Conservation (phyloP, 768 basidiomycete genomes). For the Tricholoma matsutake region DNA sequence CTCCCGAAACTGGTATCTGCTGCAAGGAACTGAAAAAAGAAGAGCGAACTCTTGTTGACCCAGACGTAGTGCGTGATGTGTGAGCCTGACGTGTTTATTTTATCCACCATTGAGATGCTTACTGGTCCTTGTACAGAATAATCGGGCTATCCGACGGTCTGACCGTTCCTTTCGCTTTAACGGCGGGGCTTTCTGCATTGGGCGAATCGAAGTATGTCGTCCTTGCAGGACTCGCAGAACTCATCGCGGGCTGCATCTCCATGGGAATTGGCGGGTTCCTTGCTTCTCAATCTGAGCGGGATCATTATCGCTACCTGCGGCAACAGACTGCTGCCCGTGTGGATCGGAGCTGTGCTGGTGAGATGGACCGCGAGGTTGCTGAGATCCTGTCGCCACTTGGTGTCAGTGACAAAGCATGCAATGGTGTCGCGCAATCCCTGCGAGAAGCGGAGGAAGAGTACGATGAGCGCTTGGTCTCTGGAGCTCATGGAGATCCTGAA, state of each 20-base stretch:
- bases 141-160: slow-evolving; percentile 90
- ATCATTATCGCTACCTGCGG: slow-evolving; percentile 84
- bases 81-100: slow-evolving; percentile 34
- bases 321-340: slow-evolving; percentile 78
- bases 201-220: slow-evolving; percentile 91
- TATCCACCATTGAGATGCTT: not conserved
- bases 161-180: slow-evolving; percentile 88
- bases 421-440: slow-evolving; percentile 74
- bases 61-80: slow-evolving; percentile 87
- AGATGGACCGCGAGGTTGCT: slow-evolving; percentile 94
- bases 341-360: slow-evolving; percentile 84
- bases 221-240: slow-evolving; percentile 91
- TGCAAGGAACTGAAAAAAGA: slow-evolving; percentile 88
- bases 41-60: slow-evolving; percentile 78
- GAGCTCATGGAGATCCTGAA: slow-evolving; percentile 48
- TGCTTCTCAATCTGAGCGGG: slow-evolving; percentile 94
- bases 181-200: slow-evolving; percentile 85
- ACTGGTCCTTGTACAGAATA: slow-evolving; percentile 43
- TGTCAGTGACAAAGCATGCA: slow-evolving; percentile 78
- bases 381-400: slow-evolving; percentile 88
- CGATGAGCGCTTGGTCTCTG: slow-evolving; percentile 14
- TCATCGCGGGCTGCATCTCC: slow-evolving; percentile 93
- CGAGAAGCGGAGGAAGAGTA: slow-evolving; percentile 53
- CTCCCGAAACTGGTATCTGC: slow-evolving; percentile 64
- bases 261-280: slow-evolving; percentile 99